Conservation (phyloP, 2,329 filamentous ascomycete species). For the Knufia petricola region DNA sequence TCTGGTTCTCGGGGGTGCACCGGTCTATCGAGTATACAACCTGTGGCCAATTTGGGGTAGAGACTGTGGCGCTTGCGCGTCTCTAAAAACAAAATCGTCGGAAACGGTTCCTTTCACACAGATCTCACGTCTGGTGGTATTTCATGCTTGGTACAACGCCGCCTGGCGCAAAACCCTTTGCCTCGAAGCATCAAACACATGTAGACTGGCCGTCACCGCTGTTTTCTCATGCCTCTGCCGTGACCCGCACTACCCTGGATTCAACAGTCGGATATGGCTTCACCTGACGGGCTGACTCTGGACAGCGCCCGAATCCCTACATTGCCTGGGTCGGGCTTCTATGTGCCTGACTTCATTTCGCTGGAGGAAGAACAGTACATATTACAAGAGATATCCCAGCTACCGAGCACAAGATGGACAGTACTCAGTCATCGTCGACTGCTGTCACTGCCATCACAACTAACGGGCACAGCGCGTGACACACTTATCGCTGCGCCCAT, state of each 20-base stretch:
- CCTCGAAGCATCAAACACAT: no score
- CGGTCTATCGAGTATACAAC: no score
- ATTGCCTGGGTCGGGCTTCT: constrained; percentile 62
- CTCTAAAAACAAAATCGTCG: no score
- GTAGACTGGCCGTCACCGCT: no score
- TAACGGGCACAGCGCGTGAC: constrained; percentile 54
- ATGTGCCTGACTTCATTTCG: constrained; percentile 77
- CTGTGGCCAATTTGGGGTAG: no score
- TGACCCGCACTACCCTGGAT: no score
- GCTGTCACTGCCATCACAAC: constrained; percentile 79
- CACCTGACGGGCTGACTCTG: neutral
- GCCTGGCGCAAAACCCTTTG: neutral
- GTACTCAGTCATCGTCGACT: constrained; percentile 78
- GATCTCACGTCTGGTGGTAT: no score
- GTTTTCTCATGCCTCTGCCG: no score
- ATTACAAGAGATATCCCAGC: constrained; percentile 55
- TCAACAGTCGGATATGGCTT: neutral
- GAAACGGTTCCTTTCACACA: no score
- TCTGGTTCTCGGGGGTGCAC: no score
- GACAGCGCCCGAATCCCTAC: neutral
- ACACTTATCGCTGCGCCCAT: constrained; percentile 62
- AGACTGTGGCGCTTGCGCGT: neutral
- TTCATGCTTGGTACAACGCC: no score
- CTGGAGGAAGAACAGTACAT: constrained; percentile 62
- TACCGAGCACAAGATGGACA: constrained; percentile 73